A percentile compares a stretch with the other conserved stretches of the same genome.
Conservation (phyloP, 2,329 filamentous ascomycete species). For the Scleromitrula shiraiana region DNA sequence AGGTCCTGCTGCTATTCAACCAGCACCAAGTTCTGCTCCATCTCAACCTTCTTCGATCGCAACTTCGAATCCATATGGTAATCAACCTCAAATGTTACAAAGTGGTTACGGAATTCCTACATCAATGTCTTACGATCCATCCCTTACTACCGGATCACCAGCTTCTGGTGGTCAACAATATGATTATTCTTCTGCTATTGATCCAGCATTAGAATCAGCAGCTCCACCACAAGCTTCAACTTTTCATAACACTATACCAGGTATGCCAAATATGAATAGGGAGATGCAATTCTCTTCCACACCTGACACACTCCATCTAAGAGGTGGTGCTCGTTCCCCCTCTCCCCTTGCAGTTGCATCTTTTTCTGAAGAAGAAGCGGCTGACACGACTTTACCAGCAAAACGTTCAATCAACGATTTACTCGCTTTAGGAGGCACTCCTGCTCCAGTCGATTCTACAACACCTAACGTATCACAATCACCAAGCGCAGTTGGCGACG, state of each 20-base stretch:
- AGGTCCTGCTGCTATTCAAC: conserved; percentile 64
- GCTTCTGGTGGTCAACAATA: conserved; percentile 38
- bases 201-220: conserved; percentile 53
- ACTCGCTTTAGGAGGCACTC: conserved; percentile 51
- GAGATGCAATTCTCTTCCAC: conserved; percentile 30
- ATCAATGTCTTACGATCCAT: conserved; percentile 26
- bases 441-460: conserved; percentile 42
- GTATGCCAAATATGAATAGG: conserved; percentile 29
- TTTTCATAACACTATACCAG: conserved; percentile 23
- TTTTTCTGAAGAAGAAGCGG: conserved; percentile 28
- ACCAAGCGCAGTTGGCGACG: conserved; percentile 50
- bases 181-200: conserved; percentile 55
- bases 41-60: conserved; percentile 21
- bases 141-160: conserved; percentile 35
- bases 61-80: conserved; percentile 37
- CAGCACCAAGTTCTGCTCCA: conserved; percentile 45
- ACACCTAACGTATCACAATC: conserved; percentile 38
- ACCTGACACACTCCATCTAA: conserved; percentile 38
- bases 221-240: conserved; percentile 24
- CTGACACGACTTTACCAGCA: conserved; percentile 43
- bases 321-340: conserved; percentile 43
- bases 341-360: conserved; percentile 24
- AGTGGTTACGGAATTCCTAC: conserved; percentile 32
- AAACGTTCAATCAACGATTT: conserved; percentile 69
- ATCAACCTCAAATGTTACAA: conserved; percentile 38